A percentile compares a stretch with the other conserved stretches of the same genome.
These are phyloP conservation scores for Maudiozyma turicensis DNA, from an alignment of 805 yeast species.

Conservation along the genomic window DNA sequence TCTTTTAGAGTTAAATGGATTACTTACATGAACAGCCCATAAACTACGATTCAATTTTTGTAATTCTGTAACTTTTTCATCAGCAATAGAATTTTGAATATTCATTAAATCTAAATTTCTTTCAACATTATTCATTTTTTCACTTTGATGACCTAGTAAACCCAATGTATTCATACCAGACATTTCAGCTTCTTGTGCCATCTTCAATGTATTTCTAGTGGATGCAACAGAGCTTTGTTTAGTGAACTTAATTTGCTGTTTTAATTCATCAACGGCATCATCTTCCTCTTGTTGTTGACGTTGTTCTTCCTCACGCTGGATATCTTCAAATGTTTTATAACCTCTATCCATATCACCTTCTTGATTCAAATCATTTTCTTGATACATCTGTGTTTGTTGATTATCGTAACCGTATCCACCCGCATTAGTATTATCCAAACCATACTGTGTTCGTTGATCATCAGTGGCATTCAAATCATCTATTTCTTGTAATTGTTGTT, in stretches of 20 bases:
- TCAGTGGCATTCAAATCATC: conserved; percentile 4
- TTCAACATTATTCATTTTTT: conserved; percentile 72
- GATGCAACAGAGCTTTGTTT: conserved; percentile 82
- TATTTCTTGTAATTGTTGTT: conserved; percentile 14
- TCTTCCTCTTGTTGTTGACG: conserved; percentile 51
- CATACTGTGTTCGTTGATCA: background rate
- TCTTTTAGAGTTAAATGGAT: conserved; percentile 82
- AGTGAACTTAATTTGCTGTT: conserved; percentile 69
- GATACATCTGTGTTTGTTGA: conserved; percentile 34
- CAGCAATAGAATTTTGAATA: conserved; percentile 74
- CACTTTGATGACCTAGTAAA: conserved; percentile 89
- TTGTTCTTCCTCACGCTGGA: conserved; percentile 30
- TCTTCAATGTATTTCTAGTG: conserved; percentile 69
- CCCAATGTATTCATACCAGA: conserved; percentile 79
- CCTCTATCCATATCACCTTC: conserved; percentile 15
- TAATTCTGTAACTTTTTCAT: conserved; percentile 70
- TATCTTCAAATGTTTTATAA: conserved; percentile 27
- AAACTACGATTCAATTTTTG: conserved; percentile 71
- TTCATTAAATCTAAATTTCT: conserved; percentile 65
- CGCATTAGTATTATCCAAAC: background rate
- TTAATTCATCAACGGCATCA: conserved; percentile 80
- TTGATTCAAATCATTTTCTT: conserved; percentile 34
- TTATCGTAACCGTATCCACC: conserved; percentile 12
- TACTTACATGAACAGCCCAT: conserved; percentile 68
- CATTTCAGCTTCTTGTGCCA: conserved; percentile 64